These are phyloP conservation scores for Podila horticola DNA, from an alignment of 192 early-diverging fungal genomes.

Conservation along the genomic window DNA sequence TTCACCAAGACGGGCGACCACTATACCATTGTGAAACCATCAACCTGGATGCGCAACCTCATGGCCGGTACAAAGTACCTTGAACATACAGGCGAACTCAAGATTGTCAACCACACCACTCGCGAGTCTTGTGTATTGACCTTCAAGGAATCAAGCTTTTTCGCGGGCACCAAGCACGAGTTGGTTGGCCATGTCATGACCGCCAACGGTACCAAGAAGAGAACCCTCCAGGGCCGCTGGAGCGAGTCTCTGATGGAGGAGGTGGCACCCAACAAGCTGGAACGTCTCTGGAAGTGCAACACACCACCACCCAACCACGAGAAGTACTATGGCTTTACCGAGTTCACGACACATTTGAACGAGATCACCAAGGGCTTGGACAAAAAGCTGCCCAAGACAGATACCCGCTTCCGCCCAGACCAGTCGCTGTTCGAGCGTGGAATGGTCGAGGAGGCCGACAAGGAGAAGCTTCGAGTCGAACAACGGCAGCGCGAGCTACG, in stretches of 20 bases:
- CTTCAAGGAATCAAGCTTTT: constrained; percentile 94
- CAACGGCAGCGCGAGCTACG: constrained; percentile 88
- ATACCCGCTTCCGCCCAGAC: constrained; percentile 94
- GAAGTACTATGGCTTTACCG: constrained; percentile 91
- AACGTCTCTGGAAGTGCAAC: constrained; percentile 87
- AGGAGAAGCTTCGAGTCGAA: constrained; percentile 87
- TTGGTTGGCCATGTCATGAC: constrained; percentile 68
- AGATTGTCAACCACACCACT: constrained; percentile 78
- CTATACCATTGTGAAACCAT: constrained; percentile 89
- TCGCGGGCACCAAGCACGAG: constrained; percentile 81
- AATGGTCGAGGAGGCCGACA: constrained; percentile 80
- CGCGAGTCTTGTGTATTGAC: constrained; percentile 75
- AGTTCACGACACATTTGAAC: constrained; percentile 89
- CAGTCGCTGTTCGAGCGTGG: constrained; percentile 93
- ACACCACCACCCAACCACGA: constrained; percentile 75
- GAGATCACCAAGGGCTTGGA: constrained; percentile 79
- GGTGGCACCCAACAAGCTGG: constrained; percentile 64
- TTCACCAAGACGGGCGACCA: constrained; percentile 81
- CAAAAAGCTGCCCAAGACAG: constrained; percentile 81
- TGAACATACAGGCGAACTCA: constrained; percentile 92
- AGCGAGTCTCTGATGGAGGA: constrained; percentile 70
- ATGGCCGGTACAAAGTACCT: constrained; percentile 88
- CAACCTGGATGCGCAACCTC: constrained; percentile 94
- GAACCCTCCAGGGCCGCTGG: constrained; percentile 69
- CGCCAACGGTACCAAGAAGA: constrained; percentile 61